Conservation (phyloP, 2,329 filamentous ascomycete genomes). For the Leptographium radiaticola region DNA sequence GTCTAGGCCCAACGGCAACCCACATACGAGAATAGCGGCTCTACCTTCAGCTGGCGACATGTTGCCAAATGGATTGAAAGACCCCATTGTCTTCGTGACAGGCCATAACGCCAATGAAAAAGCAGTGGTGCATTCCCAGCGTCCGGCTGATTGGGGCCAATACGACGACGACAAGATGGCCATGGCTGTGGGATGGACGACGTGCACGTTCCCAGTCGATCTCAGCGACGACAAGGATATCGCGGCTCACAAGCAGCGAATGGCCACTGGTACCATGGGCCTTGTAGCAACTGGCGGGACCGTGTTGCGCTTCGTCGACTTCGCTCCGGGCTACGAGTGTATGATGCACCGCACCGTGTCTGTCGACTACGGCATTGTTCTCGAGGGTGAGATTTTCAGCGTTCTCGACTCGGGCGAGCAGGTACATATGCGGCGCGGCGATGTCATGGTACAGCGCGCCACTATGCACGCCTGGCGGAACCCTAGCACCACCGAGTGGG, state of each 20-base stretch:
- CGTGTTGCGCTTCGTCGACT: conserved; percentile 10
- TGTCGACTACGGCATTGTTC: conserved; percentile 23
- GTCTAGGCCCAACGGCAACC: not conserved
- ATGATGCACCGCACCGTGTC: conserved; percentile 11
- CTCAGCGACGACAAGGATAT: conserved; percentile 6
- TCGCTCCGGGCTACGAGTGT: conserved; percentile 5
- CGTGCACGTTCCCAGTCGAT: conserved; percentile 2
- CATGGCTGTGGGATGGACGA: conserved; percentile 8
- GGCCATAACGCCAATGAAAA: conserved; percentile 9
- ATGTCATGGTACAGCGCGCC: conserved; percentile 32
- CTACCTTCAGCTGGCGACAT: conserved; percentile 3
- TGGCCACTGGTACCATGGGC: conserved; percentile 1
- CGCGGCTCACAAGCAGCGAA: conserved; percentile 3
- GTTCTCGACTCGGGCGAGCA: conserved; percentile 28
- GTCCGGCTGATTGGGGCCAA: conserved; percentile 6
- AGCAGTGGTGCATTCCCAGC: conserved; percentile 10
- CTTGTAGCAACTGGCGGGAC: conserved; percentile 3
- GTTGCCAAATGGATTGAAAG: not conserved
- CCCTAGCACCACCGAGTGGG: conserved; percentile 27
- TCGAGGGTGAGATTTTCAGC: conserved; percentile 32
- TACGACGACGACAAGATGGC: conserved; percentile 5
- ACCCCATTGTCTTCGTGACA: conserved; percentile 9
- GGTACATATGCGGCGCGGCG: conserved; percentile 25
- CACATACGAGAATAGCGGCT: not conserved
- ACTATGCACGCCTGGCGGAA: conserved; percentile 31